Percentiles rank a stretch among this genome's conserved stretches.
Evolutionary conservation across 2,329 filamentous ascomycete species (phyloP).

Genomic region (Fusarium camptoceras): DNA sequence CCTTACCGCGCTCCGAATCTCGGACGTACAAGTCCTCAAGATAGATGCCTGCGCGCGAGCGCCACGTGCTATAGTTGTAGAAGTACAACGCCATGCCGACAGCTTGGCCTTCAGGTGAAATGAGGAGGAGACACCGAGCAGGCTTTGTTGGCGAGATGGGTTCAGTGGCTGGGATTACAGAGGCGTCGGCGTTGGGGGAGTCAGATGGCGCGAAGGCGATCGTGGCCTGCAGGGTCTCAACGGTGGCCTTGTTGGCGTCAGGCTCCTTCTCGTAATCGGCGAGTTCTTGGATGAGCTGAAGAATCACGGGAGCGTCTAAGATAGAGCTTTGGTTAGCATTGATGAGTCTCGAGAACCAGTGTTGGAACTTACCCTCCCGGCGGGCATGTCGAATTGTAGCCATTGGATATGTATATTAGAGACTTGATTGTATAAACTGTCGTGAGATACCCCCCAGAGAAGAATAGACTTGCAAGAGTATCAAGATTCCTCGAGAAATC

Average conservation of each 20-base stretch:
- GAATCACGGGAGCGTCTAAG: constrained; percentile 83
- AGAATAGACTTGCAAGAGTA: neutral
- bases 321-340: constrained; percentile 24
- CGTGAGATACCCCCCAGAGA: constrained; percentile 7
- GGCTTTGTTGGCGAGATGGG: constrained; percentile 68
- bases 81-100: constrained; percentile 92
- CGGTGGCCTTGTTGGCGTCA: constrained; percentile 80
- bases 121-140: constrained; percentile 80
- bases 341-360: constrained; percentile 1
- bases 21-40: constrained; percentile 93
- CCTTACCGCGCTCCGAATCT: constrained; percentile 74
- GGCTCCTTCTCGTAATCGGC: constrained; percentile 88
- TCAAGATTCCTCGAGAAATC: neutral
- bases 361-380: constrained; percentile 37
- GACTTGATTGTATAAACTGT: neutral
- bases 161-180: constrained; percentile 59
- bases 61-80: constrained; percentile 96
- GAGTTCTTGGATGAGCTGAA: constrained; percentile 84
- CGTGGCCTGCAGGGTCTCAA: constrained; percentile 76
- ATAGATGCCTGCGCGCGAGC: constrained; percentile 86
- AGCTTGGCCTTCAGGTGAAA: constrained; percentile 58
- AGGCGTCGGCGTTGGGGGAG: constrained; percentile 55
- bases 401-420: constrained; percentile 34
- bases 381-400: constrained; percentile 45
- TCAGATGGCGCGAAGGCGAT: constrained; percentile 78